Base-by-base conservation (phyloP, 2,329 filamentous ascomycete genomes). In the Aureobasidium mangrovei region DNA sequence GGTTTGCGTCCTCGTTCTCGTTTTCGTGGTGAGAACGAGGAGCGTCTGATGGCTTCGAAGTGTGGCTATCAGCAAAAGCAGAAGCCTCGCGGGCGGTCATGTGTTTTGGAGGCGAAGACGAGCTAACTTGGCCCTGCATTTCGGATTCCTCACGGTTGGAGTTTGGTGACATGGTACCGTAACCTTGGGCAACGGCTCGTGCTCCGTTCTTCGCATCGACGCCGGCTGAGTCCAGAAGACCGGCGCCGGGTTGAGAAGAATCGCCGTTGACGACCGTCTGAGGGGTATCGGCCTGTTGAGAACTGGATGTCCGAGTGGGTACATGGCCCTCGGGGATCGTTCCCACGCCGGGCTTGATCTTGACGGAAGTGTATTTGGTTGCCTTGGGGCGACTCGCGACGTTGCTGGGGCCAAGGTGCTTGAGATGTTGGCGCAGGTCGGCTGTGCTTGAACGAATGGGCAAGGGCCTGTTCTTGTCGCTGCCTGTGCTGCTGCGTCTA, bases 321-420 rank as follows among this genome's bases (percentile, higher is more conserved):
- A 53, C 39, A 5, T 29, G 48, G 44, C 63, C 65, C 57, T 74
- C 75, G 5, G 72, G 65, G 49, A 71, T 70, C 31, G 72, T 72
- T 60, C 61, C 70, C 54, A 64, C 65, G 10, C 74, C 79, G 10
- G 80, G 81, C 65, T 85, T 85, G 67, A 85, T 84, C 66, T 84
- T 84, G 58, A 85, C 81, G 7, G 75, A 77, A 55, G 76, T 76
- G 65, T 80, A 83, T 35, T 81, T 78, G 5, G 82, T 85, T 35
- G 77, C 69, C 52, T 79, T 78, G 2, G 82, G 82, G 40, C 76
- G 72, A 58, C 74, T 81, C 24, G 82, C 82, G 12, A 78, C 71
- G 60, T 85, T 85, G 18, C 80, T 83, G 0, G 82, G 82, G 4
- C 82, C 82, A 2, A 85, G 73, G 61, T 84, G 80, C 62, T 79